phyloP scores from a whole-genome alignment of 768 basidiomycete species.

The Rhizopogon vesiculosus region DNA sequence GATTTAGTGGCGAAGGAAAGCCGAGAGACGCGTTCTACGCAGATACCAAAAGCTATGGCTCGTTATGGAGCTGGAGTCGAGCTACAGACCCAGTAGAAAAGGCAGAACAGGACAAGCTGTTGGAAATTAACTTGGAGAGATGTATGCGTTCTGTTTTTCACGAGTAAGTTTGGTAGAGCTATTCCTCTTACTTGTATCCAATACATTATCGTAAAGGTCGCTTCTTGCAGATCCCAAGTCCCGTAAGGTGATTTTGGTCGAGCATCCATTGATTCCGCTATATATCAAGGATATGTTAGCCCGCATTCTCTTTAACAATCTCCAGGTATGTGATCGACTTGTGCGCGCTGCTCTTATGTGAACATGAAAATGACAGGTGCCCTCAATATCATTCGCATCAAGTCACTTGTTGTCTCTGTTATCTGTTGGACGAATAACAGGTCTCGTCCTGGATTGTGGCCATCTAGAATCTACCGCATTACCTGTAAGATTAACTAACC shows the following conservation, averaged over 20 bases:
- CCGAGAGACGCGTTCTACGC: conserved; percentile 85
- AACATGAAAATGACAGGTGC: conserved; percentile 52
- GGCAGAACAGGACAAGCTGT: conserved; percentile 68
- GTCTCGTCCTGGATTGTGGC: conserved; percentile 90
- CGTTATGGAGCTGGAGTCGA: conserved; percentile 60
- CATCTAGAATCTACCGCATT: conserved; percentile 86
- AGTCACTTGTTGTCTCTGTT: conserved; percentile 83
- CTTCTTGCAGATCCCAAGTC: conserved; percentile 93
- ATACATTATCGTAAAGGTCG: conserved; percentile 48
- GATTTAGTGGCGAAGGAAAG: conserved; percentile 92
- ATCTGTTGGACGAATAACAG: conserved; percentile 85
- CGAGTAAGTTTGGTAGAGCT: conserved; percentile 49
- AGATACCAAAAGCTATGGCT: conserved; percentile 33
- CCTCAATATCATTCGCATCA: conserved; percentile 89
- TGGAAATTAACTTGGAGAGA: conserved; percentile 65
- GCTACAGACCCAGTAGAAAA: conserved; percentile 50
- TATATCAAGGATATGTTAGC: conserved; percentile 88
- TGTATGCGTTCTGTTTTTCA: conserved; percentile 77
- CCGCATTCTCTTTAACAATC: conserved; percentile 81
- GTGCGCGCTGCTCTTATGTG: background rate
- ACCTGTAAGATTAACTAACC: conserved; percentile 53
- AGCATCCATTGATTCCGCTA: conserved; percentile 82
- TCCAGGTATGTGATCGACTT: conserved; percentile 52
- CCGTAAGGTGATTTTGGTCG: conserved; percentile 89
- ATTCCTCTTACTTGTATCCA: conserved; percentile 3